Evolutionary conservation across 2,329 filamentous ascomycete genomes (phyloP).

Genomic region (Elsinoe arachidis): DNA sequence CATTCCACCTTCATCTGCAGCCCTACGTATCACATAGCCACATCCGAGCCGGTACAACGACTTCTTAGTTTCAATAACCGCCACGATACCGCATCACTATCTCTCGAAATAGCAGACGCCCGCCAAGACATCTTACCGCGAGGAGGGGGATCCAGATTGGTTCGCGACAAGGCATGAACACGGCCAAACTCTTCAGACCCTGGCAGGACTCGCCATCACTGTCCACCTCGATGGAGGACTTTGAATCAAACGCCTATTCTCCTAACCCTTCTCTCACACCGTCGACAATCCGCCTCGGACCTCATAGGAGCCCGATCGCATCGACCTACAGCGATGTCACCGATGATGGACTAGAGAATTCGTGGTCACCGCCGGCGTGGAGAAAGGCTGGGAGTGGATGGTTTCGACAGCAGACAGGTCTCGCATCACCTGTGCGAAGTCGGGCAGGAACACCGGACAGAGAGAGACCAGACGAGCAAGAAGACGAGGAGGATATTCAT

Average conservation of each 20-base stretch:
- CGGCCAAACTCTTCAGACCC: slow-evolving; percentile 13
- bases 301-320: slow-evolving; percentile 17
- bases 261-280: slow-evolving; percentile 51
- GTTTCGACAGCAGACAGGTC: slow-evolving; percentile 39
- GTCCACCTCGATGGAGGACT: slow-evolving; percentile 53
- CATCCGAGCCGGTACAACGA: slow-evolving; percentile 3
- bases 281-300: slow-evolving; percentile 49
- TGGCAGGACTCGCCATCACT: slow-evolving; percentile 50
- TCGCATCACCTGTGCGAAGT: slow-evolving; percentile 17
- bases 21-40: not conserved
- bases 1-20: not conserved
- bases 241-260: slow-evolving; percentile 47
- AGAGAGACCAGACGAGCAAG: slow-evolving; percentile 46
- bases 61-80: not conserved
- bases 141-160: not conserved
- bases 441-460: slow-evolving; percentile 51
- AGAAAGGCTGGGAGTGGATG: slow-evolving; percentile 51
- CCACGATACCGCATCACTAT: not conserved
- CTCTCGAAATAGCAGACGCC: not conserved
- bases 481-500: slow-evolving; percentile 34
- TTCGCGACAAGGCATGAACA: slow-evolving; percentile 16
- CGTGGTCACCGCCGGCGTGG: slow-evolving; percentile 60
- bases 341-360: slow-evolving; percentile 40
- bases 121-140: slow-evolving; percentile 7
- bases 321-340: slow-evolving; percentile 41